Base-by-base conservation (phyloP, 2,329 filamentous ascomycete genomes). In the Scleromitrula shiraiana region DNA sequence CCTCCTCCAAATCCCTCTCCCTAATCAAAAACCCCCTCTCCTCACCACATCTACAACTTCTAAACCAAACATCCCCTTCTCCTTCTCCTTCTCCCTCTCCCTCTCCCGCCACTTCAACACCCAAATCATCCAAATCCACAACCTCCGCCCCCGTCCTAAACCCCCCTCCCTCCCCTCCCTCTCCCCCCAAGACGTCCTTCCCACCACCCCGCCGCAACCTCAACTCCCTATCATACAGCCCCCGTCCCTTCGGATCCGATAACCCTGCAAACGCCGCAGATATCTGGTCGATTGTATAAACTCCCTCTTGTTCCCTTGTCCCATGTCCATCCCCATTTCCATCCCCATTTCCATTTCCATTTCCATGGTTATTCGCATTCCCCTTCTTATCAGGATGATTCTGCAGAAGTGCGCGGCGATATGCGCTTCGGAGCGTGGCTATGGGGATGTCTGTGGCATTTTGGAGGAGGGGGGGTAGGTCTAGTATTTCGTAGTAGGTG, bases 71-170 rank as follows among this genome's bases (percentile, higher is more conserved):
- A 0, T 46, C 47, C 44, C 62, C 59, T 5, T 44, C 61, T 51
- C 75, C 72, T 56, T 81, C 75, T 12, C 66, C 66, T 14, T 62
- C 59, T 7, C 43, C 60, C 50, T 75, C 72, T 56, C 80, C 75
- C n/a, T 66, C 66, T 14, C 62, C 59, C 6, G 43, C 60, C 50
- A 75, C 72, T 56, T 81, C 75, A 54, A 69, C 77, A 7, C 65
- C 66, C 19, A 84, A 65, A 60, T 85, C 82, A 64, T 85, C 82
- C 5, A 85, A 70, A 61, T 85, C 82, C 27, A 83, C 67, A 2
- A 70, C 74, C 61, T 85, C 80, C 35, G 83, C 71, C 5, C 80
- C 80, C 0, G 78, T 82, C 54, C 72, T 72, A 58, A 77, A 77
- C 17, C 55, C 47, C 46, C 62, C 46, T 19, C 55, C 47, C 46